These are phyloP conservation scores for Rhizoclosmatium globosum DNA, from an alignment of 192 early-diverging fungal species.

Conservation along the genomic window DNA sequence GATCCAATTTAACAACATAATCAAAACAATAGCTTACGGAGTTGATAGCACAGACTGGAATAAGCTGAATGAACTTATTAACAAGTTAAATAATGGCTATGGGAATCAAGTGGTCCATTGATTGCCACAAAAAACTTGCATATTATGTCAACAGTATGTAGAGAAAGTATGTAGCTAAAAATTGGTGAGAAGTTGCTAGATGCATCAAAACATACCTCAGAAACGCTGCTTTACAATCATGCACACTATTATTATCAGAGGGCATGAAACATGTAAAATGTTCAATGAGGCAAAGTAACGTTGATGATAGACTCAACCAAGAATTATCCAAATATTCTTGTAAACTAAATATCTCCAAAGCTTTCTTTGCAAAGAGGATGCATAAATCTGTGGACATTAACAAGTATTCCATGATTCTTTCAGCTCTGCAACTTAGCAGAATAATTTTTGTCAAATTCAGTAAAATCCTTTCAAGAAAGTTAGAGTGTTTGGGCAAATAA, in stretches of 20 bases:
- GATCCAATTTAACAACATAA: neutral
- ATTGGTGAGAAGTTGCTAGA: neutral
- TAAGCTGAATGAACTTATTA: conserved; percentile 7
- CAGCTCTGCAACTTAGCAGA: too few relatives aligned
- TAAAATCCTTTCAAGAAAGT: neutral
- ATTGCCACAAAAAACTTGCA: conserved; percentile 16
- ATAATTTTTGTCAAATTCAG: too few relatives aligned
- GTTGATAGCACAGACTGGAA: neutral
- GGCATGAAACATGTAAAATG: neutral
- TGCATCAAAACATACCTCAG: conserved; percentile 27
- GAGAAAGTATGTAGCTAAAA: conserved; percentile 36
- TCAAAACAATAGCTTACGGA: neutral
- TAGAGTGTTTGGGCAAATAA: neutral
- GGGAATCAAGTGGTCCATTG: conserved; percentile 21
- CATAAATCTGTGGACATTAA: too few relatives aligned
- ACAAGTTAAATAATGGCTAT: neutral
- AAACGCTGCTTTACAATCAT: conserved; percentile 26
- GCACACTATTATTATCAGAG: conserved; percentile 4
- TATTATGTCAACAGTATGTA: conserved; percentile 30
- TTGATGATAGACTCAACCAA: conserved; percentile 2
- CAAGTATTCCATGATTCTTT: too few relatives aligned
- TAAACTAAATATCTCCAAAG: neutral
- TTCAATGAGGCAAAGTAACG: neutral
- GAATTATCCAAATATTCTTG: neutral
- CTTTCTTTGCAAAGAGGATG: too few relatives aligned